Evolutionary conservation across 305 asterid genomes (phyloP), one percentile per base, ranked within the genome.

Genomic region (Fraxinus albicans): DNA sequence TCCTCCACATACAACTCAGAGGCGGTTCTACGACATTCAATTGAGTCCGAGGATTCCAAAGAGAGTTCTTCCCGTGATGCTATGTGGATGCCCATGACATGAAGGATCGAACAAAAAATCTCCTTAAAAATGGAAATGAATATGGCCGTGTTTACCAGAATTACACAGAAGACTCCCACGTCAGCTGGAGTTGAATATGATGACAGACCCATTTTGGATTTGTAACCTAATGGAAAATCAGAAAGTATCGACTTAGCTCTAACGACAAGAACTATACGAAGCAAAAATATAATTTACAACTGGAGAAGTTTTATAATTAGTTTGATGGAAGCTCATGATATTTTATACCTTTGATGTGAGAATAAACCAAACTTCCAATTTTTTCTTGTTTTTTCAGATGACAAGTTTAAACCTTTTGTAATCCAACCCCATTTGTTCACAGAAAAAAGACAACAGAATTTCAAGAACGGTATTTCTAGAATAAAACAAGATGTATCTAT

Each of bases 101-200:
- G 90, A 60, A 95, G 95, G 84, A 96, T 83, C 0, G 98, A 96
- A 53, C 94, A 89, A 40, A 95, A 85, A 40, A 93, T 85, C 78
- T 92, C 97, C 88, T 96, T 96, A 83, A 95, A 80, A 69, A 91
- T 91, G 69, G 97, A 91, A 83, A 96, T 93, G 79, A 97, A 96
- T 27, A 92, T 95, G 38, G 95, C 99, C 1, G 98, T 92, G 90
- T 96, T 93, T 7, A 93, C 96, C 38, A 96, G 88, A 53, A 96
- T 92, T 38, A 93, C 89, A 58, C 97, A 96, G 76, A 96, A 93
- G n/a, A 93, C 94, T 55, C 98, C 99, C 0, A 93, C 98, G 25
- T 96, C 98, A 0, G 97, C 92, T 79, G 98, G 98, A 79, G 91
- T 83, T 8, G 94, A 91, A 80, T 96, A 96, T 33, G 98, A 90